Evolutionary conservation across 805 yeast species (phyloP).

Genomic region (Kluyveromyces lactis): DNA sequence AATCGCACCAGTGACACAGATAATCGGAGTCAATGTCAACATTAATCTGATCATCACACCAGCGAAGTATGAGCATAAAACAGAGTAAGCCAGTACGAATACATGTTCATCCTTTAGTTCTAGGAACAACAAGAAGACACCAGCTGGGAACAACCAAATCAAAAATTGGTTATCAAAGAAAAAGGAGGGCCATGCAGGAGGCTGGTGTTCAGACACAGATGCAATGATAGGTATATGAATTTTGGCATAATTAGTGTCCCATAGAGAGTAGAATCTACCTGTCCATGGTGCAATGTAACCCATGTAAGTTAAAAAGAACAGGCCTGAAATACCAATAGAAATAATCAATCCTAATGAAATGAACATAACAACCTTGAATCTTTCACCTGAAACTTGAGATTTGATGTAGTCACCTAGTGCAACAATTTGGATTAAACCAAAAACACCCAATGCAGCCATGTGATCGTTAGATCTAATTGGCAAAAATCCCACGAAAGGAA

Average conservation of each 20-base stretch:
- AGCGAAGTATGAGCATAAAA: constrained; percentile 93
- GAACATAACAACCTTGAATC: constrained; percentile 61
- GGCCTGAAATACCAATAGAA: constrained; percentile 56
- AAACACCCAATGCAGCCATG: constrained; percentile 96
- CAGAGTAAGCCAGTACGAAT: constrained; percentile 83
- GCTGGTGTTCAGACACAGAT: constrained; percentile 98
- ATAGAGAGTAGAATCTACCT: constrained; percentile 94
- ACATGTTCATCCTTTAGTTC: constrained; percentile 88
- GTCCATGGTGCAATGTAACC: constrained; percentile 99
- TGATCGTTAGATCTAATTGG: constrained; percentile 97
- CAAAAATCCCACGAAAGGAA: constrained; percentile 95
- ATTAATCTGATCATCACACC: constrained; percentile 98
- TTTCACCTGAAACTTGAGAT: constrained; percentile 58
- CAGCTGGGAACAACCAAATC: constrained; percentile 98
- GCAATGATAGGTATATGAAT: constrained; percentile 98
- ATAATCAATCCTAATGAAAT: constrained; percentile 52
- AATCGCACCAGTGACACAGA: constrained; percentile 88
- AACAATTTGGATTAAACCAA: constrained; percentile 87
- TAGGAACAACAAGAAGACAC: constrained; percentile 82
- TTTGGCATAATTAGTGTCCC: constrained; percentile 98
- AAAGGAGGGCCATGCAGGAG: constrained; percentile 99
- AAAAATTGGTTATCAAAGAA: constrained; percentile 88
- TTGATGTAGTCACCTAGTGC: constrained; percentile 78
- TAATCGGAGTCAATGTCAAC: constrained; percentile 92
- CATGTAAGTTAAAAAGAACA: constrained; percentile 73